Evolutionary conservation across 2,329 filamentous ascomycete genomes (phyloP).

Genomic region (Aspergillus quadrilineatus): DNA sequence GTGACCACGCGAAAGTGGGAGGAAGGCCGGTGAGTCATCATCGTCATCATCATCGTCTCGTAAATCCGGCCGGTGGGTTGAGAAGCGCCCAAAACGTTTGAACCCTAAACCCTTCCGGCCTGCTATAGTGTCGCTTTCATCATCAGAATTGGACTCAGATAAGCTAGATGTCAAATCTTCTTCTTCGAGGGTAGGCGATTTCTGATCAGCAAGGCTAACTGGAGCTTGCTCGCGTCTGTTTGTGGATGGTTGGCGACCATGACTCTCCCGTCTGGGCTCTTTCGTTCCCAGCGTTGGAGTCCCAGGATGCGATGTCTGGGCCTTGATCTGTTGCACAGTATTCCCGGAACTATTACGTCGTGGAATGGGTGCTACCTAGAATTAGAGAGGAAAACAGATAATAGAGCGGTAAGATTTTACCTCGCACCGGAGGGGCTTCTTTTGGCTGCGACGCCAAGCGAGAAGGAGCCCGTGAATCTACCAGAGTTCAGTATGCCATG

Average conservation of each 20-base stretch:
- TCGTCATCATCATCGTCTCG: constrained; percentile 46
- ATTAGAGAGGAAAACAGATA: constrained; percentile 1
- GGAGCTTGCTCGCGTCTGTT: constrained; percentile 27
- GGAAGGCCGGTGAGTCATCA: constrained; percentile 48
- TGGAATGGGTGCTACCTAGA: constrained; percentile 19
- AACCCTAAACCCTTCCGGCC: constrained; percentile 30
- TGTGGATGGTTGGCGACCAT: constrained; percentile 24
- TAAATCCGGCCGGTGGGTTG: constrained; percentile 33
- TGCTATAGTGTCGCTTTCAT: constrained; percentile 24
- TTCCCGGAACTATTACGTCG: constrained; percentile 33
- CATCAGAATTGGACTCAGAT: constrained; percentile 32
- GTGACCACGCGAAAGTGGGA: constrained; percentile 37
- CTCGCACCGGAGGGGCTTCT: constrained; percentile 29
- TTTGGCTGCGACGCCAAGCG: constrained; percentile 39
- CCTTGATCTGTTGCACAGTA: constrained; percentile 30
- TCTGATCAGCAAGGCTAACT: constrained; percentile 23
- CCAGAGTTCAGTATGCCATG: neutral
- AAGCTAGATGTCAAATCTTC: constrained; percentile 35
- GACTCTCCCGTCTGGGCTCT: constrained; percentile 25
- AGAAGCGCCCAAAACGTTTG: constrained; percentile 42
- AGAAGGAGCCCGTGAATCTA: constrained; percentile 40
- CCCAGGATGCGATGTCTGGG: constrained; percentile 27
- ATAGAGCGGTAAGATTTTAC: constrained; percentile 18
- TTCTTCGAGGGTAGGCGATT: constrained; percentile 35
- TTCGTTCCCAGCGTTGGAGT: constrained; percentile 25